Evolutionary conservation across 2,329 filamentous ascomycete species (phyloP).

Genomic region (Calonectria pauciramosa): DNA sequence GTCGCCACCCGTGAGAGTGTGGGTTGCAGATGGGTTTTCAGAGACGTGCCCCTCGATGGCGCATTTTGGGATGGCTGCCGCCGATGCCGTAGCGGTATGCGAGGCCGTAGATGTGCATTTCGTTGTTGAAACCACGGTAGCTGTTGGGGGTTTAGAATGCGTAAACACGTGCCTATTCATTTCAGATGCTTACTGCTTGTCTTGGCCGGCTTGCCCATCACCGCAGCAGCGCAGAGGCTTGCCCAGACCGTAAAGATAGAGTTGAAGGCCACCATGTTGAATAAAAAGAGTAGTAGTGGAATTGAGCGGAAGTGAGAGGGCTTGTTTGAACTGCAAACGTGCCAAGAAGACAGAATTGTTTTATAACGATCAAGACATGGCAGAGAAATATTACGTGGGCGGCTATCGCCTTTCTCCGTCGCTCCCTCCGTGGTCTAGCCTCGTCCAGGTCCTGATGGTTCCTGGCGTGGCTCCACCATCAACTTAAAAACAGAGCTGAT

Average conservation of each 20-base stretch:
- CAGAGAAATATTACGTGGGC: neutral
- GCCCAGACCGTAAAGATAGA: neutral
- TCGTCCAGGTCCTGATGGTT: neutral
- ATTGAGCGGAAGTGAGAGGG: neutral
- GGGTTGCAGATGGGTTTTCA: neutral
- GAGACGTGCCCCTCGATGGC: neutral
- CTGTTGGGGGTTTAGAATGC: neutral
- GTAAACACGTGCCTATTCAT: neutral
- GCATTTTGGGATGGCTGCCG: neutral
- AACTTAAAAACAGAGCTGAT: neutral
- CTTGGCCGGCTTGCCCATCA: neutral
- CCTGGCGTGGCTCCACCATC: neutral
- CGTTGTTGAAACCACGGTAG: neutral
- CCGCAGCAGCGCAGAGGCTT: neutral
- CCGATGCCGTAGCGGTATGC: neutral
- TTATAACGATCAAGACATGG: neutral
- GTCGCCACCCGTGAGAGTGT: neutral
- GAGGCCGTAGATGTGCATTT: neutral
- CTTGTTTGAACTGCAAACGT: neutral
- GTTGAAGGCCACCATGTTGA: neutral
- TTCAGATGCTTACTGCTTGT: neutral
- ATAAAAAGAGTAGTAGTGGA: neutral
- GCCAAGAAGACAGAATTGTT: neutral
- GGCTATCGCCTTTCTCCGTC: neutral
- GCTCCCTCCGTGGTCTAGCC: neutral